Evolutionary conservation across 2,329 filamentous ascomycete genomes (phyloP), one percentile per base, ranked within the genome.

Genomic region (Neopestalotiopsis rosae): DNA sequence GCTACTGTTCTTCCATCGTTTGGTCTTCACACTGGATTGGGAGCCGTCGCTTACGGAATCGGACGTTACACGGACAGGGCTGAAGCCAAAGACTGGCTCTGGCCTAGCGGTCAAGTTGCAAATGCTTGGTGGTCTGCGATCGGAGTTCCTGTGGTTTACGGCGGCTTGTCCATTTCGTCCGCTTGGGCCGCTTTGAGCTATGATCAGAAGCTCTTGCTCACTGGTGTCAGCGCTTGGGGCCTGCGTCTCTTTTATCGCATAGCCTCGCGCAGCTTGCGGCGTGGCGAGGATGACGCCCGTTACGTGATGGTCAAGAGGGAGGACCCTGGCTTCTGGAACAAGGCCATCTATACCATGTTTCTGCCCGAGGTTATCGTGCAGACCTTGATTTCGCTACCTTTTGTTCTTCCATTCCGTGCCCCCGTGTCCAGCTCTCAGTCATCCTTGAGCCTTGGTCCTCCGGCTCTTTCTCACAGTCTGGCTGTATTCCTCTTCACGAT

Each of bases 71-170:
- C 86, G 6, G 77, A 88, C 72, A 81, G 83, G 13, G 82, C 86
- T 9, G 88, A 90, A 67, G 79, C 84, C 14, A 90, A 90, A 73
- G 88, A 90, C 74, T 88, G 85, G 80, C 77, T 88, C 10, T 90
- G 87, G 87, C 86, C 87, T 0, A 78, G 81, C 6, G 85, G 81
- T 2, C 86, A 86, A 72, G 84, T 90, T 13, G 76, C 81, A 68
- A 89, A 89, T 74, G 87, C 87, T 13, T 90, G 88, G 88, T 89
- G 87, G 85, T 85, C 82, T 67, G 87, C 88, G 28, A 77, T 90
- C 58, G 87, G 87, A 14, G 80, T 82, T 17, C 84, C 83, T 3
- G 79, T 88, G 9, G 75, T 81, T 59, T 79, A 82, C 69, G 80
- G 83, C 42, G 82, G 84, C 1, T 75, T 86, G 28, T 82, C 85